Base-by-base conservation (phyloP, 2,329 filamentous ascomycete species). In the Nakataea oryzae region DNA sequence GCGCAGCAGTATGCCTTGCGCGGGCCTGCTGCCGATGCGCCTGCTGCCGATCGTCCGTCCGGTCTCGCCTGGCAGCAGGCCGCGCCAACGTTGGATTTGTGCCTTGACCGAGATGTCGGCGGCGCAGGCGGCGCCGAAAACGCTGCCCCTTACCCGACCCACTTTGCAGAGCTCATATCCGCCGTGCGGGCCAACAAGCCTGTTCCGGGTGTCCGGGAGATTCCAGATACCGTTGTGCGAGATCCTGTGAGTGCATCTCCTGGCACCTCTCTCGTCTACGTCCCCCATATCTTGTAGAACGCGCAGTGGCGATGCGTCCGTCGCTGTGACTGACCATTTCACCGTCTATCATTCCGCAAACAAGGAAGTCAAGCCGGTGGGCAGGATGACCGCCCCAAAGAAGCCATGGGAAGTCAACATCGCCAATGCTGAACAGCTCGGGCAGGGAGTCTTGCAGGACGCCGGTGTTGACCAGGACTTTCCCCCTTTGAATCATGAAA, bases 141-240 rank as follows among this genome's bases (percentile, higher is more conserved):
- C n/a, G 75, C 75, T 50, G 79, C 83, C 57, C 88, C 91, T 1
- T 96, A 96, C 69, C 92, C 92, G 3, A 87, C 86, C 59, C 88
- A 86, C 1, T 96, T 97, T 73, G 88, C 90, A 9, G 86, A 93
- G 66, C 91, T 97, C 65, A 87, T 96, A 62, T 88, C 91, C 69
- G 83, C 96, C 62, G 90, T 97, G 61, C 90, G 90, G 28, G 87
- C 86, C 30, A 91, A 91, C 61, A 86, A 91, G 68, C 87, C 90
- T 0, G 88, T 97, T 56, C 91, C 92, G 1, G 93, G 93, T 0
- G 96, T 97, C 69, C 86, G 87, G 67, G 85, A 96, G 65, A 93
- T 97, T 61, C 91, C 93, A 5, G 84, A 91, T 67, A 95, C 88
- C 0, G 79, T 96, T 6, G 79, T 93, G 26, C 80, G 86, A 61